Conservation (phyloP, 2,329 filamentous ascomycete genomes). For the Ilyonectria destructans region DNA sequence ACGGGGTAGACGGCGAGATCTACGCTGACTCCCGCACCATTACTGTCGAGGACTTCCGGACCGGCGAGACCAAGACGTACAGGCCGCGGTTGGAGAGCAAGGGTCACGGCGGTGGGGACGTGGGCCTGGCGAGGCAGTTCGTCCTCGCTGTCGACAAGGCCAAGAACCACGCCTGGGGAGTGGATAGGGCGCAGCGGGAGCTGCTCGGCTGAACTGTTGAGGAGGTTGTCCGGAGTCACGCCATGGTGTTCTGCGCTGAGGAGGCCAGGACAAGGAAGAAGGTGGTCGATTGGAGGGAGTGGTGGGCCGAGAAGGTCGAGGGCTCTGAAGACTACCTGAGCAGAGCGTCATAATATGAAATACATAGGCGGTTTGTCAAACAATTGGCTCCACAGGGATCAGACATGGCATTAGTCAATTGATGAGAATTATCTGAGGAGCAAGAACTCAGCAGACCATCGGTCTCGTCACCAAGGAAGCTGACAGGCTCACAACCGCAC, state of each 20-base stretch:
- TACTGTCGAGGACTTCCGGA: constrained; percentile 74
- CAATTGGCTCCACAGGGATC: too few relatives aligned
- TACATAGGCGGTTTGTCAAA: too few relatives aligned
- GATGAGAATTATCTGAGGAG: too few relatives aligned
- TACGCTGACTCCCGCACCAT: constrained; percentile 87
- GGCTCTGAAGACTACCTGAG: too few relatives aligned
- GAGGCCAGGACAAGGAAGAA: constrained; percentile 80
- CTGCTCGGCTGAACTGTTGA: constrained; percentile 88
- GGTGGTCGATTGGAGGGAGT: constrained; percentile 82
- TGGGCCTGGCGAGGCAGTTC: constrained; percentile 83
- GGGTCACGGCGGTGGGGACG: constrained; percentile 61
- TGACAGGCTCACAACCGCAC: too few relatives aligned
- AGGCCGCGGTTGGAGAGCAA: constrained; percentile 54
- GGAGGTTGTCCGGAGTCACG: constrained; percentile 91
- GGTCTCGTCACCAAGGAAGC: too few relatives aligned
- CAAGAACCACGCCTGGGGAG: constrained; percentile 78
- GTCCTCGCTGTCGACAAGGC: constrained; percentile 86
- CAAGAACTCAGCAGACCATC: too few relatives aligned
- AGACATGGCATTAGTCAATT: too few relatives aligned
- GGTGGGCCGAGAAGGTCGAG: constrained; percentile 71
- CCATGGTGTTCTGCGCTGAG: constrained; percentile 94
- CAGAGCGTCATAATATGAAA: too few relatives aligned
- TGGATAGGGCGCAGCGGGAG: constrained; percentile 80
- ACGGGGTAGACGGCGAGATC: constrained; percentile 90
- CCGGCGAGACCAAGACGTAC: constrained; percentile 52